Evolutionary conservation across 2,329 filamentous ascomycete species (phyloP).

Genomic region (Gnomoniopsis sp.): DNA sequence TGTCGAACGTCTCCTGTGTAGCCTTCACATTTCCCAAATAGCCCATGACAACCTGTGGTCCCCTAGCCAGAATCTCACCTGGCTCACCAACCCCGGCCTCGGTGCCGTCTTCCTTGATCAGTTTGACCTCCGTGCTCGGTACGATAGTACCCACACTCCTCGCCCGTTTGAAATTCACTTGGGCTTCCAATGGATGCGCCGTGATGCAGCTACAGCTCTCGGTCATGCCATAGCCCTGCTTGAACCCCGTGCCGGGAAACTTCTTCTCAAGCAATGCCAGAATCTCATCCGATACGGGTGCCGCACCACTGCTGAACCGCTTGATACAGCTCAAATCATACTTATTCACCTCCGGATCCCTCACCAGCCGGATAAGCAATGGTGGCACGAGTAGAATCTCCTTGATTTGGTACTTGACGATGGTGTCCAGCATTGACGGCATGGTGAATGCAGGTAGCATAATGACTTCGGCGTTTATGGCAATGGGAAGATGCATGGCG

Average conservation of each 20-base stretch:
- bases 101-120: slow-evolving; percentile 38
- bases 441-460: slow-evolving; percentile 65
- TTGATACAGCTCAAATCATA: slow-evolving; percentile 48
- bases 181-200: slow-evolving; percentile 53
- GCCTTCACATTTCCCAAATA: slow-evolving; percentile 42
- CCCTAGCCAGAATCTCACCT: slow-evolving; percentile 40
- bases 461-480: slow-evolving; percentile 63
- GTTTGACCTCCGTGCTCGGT: slow-evolving; percentile 56
- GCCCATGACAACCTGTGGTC: slow-evolving; percentile 48
- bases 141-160: slow-evolving; percentile 54
- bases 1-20: slow-evolving; percentile 47
- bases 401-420: slow-evolving; percentile 48
- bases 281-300: slow-evolving; percentile 55
- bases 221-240: slow-evolving; percentile 68
- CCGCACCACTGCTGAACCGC: slow-evolving; percentile 42
- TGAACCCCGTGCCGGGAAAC: slow-evolving; percentile 59
- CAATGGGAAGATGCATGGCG: slow-evolving; percentile 58
- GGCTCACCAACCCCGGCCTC: slow-evolving; percentile 41
- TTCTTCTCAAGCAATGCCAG: slow-evolving; percentile 50
- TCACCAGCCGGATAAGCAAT: slow-evolving; percentile 58
- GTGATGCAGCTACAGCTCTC: slow-evolving; percentile 63
- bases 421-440: slow-evolving; percentile 50
- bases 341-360: slow-evolving; percentile 48
- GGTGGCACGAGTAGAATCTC: slow-evolving; percentile 59
- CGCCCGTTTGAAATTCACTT: slow-evolving; percentile 52